phyloP scores from a whole-genome alignment of 805 yeast species.

The Saccharomycopsis sp. region DNA sequence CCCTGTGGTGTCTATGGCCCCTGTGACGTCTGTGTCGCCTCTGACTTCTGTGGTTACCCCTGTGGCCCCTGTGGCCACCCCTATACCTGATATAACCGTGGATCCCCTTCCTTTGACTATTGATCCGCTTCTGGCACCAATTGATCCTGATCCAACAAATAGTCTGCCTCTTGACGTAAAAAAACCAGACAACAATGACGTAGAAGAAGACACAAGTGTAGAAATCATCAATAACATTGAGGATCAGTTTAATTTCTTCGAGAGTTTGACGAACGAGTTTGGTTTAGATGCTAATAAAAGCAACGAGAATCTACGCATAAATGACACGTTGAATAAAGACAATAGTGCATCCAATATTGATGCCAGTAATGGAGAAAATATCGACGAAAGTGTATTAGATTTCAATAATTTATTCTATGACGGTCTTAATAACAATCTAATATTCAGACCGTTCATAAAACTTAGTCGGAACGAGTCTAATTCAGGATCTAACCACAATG shows the following conservation, averaged over 20 bases:
- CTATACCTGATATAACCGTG: no score
- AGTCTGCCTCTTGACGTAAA: no score
- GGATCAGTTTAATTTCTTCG: slow-evolving; percentile 5
- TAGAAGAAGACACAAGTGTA: background rate
- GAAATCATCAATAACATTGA: slow-evolving; percentile 3
- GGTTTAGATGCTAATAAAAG: background rate
- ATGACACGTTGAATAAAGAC: background rate
- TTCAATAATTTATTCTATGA: slow-evolving; percentile 19
- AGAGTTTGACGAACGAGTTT: background rate
- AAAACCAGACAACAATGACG: background rate
- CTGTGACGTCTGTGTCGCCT: no score
- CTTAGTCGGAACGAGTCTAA: slow-evolving; percentile 8
- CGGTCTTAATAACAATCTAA: slow-evolving; percentile 19
- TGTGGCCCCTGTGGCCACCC: no score
- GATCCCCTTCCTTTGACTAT: slow-evolving; percentile 22
- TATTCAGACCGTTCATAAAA: slow-evolving; percentile 19
- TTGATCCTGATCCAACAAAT: background rate
- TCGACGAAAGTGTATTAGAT: slow-evolving; percentile 1
- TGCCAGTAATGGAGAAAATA: background rate
- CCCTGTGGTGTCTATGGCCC: no score
- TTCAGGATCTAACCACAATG: background rate
- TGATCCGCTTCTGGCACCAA: background rate
- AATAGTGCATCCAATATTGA: background rate
- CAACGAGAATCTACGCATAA: background rate
- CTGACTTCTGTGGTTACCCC: no score